Conservation (phyloP, 306 rosid genomes). For the Cucumis sativus region DNA sequence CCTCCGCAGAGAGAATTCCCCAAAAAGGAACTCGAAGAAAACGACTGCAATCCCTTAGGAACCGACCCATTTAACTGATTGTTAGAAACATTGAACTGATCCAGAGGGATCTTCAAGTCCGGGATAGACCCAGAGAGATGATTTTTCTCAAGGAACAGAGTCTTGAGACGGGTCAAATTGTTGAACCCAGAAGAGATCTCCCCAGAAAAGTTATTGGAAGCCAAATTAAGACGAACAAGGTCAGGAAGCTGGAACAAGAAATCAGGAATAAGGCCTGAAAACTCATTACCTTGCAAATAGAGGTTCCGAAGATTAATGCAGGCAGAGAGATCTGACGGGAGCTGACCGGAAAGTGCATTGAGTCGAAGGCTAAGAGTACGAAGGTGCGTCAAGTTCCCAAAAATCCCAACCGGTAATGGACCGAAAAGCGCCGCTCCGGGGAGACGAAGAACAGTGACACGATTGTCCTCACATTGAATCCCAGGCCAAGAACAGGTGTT, state of each 20-base stretch:
- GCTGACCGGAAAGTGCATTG: constrained; percentile 29
- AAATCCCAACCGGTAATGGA: constrained; percentile 20
- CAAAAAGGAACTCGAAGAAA: constrained; percentile 15
- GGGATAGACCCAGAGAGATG: constrained; percentile 25
- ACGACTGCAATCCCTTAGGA: constrained; percentile 17
- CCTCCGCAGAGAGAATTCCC: constrained; percentile 28
- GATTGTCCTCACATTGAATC: constrained; percentile 21
- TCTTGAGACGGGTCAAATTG: constrained; percentile 26
- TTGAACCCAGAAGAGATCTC: constrained; percentile 26
- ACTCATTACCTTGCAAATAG: constrained; percentile 31
- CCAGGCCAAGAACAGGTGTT: constrained; percentile 35
- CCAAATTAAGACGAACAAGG: constrained; percentile 34
- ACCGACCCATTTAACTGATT: constrained; percentile 29
- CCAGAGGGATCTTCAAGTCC: constrained; percentile 18
- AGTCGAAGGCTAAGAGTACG: constrained; percentile 39
- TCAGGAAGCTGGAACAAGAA: constrained; percentile 16
- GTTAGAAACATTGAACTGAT: constrained; percentile 32
- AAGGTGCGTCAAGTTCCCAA: constrained; percentile 24
- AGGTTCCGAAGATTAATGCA: constrained; percentile 33
- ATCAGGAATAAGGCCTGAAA: constrained; percentile 29
- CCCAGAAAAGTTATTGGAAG: constrained; percentile 35
- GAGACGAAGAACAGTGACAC: constrained; percentile 28
- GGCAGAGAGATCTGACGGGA: constrained; percentile 37
- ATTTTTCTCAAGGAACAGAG: constrained; percentile 29
- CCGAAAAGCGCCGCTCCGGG: constrained; percentile 36